Conservation (phyloP, 805 yeast genomes). For the Brettanomyces naardenensis region DNA sequence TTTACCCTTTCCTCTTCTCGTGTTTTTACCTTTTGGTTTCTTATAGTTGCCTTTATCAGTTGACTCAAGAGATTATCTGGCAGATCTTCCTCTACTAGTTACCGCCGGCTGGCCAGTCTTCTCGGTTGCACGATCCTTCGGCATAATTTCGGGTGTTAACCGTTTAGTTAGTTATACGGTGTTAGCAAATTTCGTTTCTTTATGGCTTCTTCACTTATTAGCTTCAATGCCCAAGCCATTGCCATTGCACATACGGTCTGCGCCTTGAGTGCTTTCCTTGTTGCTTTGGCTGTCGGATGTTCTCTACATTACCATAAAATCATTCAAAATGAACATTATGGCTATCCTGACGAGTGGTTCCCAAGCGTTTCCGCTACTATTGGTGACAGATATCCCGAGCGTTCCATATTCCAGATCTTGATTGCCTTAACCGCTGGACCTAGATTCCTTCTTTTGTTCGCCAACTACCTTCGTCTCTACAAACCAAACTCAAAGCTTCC, state of each 20-base stretch:
- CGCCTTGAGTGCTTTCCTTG: conserved; percentile 67
- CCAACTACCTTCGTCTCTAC: conserved; percentile 44
- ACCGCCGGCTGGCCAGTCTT: too few relatives aligned
- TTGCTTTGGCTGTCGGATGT: conserved; percentile 69
- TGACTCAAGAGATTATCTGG: too few relatives aligned
- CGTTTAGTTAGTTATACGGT: too few relatives aligned
- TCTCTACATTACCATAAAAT: conserved; percentile 79
- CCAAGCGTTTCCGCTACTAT: conserved; percentile 96
- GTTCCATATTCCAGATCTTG: conserved; percentile 83
- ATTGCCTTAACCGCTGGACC: conserved; percentile 95
- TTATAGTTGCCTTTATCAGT: too few relatives aligned
- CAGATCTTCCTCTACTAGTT: too few relatives aligned
- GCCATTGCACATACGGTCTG: conserved; percentile 67
- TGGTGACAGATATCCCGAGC: conserved; percentile 94
- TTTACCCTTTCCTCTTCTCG: too few relatives aligned
- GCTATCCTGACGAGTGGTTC: conserved; percentile 98
- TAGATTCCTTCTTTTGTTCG: conserved; percentile 56
- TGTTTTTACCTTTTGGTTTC: too few relatives aligned
- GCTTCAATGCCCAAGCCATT: conserved; percentile 55
- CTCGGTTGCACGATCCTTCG: too few relatives aligned
- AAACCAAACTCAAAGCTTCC: conserved; percentile 29
- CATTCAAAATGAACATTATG: conserved; percentile 76
- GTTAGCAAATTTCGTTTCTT: too few relatives aligned
- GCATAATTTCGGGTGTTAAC: too few relatives aligned
- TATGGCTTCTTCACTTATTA: conserved; percentile 19